Base-by-base conservation (phyloP, 2,329 filamentous ascomycete genomes). In the Coniella vitis region DNA sequence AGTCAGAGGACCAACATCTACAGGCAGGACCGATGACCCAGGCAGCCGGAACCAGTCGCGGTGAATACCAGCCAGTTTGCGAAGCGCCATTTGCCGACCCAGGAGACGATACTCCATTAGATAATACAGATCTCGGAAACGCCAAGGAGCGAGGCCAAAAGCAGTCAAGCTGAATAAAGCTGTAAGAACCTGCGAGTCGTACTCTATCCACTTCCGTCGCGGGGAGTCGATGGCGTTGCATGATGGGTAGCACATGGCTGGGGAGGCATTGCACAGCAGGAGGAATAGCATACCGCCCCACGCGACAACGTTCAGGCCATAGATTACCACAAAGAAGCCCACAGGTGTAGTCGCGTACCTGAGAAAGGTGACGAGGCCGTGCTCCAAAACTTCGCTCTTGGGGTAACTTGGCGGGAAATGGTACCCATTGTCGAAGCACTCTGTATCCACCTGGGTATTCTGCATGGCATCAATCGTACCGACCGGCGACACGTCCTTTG, bases 201-300 rank as follows among this genome's bases (percentile, higher is more conserved):
- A 84, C 66, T 95, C 89, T 56, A 95, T 80, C 89, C 90, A 95
- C 52, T 83, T 83, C 17, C 85, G 74, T n/a, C 88, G 79, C 2
- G 87, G 81, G 0, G 86, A 89, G 59, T 88, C 71, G 61, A 88
- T 83, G 56, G 86, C 73, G 61, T 87, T 75, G 69, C 87, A 91
- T 32, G 70, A 70, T 0, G 76, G 83, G 57, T 74, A 63, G 70
- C 87, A 89, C 86, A 89, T 89, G 52, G 80, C 79, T 7, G 84
- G 83, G 2, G 79, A 71, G 48, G 76, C 87, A 59, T 89, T 87
- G 70, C 83, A 86, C 21, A 95, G 79, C 2, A 95, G 72, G 16
- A 95, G 71, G 67, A 95, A 94, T 31, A 95, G 74, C 89, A 95
- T 95, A 50, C 86, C 88, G 45, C 89, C 89, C 89, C 89, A 95